Percentiles rank a stretch among this genome's conserved stretches.
Evolutionary conservation across 495 filamentous ascomycete genomes (phyloP).

Genomic region (Pyrenopolyporus hunteri): DNA sequence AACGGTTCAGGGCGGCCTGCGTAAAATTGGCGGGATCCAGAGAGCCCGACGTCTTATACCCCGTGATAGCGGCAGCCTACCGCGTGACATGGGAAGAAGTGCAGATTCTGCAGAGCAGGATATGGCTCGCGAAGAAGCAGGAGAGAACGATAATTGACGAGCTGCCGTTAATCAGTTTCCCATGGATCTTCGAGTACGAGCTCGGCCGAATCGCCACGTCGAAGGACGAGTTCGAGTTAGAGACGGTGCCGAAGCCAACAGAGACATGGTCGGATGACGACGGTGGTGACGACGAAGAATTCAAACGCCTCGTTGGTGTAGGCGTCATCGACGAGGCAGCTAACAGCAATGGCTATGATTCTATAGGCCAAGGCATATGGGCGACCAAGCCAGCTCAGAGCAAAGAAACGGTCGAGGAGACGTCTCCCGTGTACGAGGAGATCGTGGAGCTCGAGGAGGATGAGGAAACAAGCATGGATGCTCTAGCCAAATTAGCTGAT

Average conservation of each 20-base stretch:
- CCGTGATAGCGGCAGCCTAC: conserved; percentile 88
- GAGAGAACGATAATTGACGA: conserved; percentile 43
- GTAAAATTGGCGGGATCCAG: conserved; percentile 62
- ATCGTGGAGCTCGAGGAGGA: conserved; percentile 29
- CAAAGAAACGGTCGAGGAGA: background rate
- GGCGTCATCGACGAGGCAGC: background rate
- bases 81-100: conserved; percentile 76
- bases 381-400: background rate
- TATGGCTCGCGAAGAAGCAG: conserved; percentile 26
- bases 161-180: conserved; percentile 88
- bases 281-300: conserved; percentile 35
- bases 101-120: conserved; percentile 45
- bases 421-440: conserved; percentile 9
- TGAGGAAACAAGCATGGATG: conserved; percentile 28
- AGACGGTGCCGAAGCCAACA: conserved; percentile 26
- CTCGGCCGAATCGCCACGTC: conserved; percentile 72
- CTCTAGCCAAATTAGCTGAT: conserved; percentile 7
- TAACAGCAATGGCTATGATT: background rate
- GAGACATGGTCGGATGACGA: conserved; percentile 18
- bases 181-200: conserved; percentile 81
- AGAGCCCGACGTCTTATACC: conserved; percentile 63
- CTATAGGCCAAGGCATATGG: background rate
- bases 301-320: conserved; percentile 19
- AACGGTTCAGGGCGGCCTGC: conserved; percentile 69
- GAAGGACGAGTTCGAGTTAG: conserved; percentile 23